A percentile compares a stretch with the other conserved stretches of the same genome.
These are phyloP conservation scores for Termitomyces sp. DNA, from an alignment of 768 basidiomycete genomes.

Conservation along the genomic window DNA sequence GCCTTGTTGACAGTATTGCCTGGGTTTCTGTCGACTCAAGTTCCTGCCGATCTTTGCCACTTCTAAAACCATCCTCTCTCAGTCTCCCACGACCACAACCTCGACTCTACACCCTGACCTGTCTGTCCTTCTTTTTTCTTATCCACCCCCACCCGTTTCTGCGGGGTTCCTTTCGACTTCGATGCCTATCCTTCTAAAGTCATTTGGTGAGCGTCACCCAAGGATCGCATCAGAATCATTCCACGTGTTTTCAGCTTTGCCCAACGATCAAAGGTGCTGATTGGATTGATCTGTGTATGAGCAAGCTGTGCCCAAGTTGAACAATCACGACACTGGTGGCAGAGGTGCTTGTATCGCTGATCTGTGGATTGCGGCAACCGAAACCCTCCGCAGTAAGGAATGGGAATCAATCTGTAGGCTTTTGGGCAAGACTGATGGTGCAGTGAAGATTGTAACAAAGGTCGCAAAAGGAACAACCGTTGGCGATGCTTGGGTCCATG, in stretches of 20 bases:
- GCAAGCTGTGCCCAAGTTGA: slow-evolving; percentile 65
- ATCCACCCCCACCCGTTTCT: slow-evolving; percentile 60
- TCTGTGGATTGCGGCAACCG: slow-evolving; percentile 82
- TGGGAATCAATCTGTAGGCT: slow-evolving; percentile 77
- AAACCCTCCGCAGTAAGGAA: slow-evolving; percentile 63
- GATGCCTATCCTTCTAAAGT: slow-evolving; percentile 69
- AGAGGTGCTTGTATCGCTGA: slow-evolving; percentile 88
- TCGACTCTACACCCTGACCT: slow-evolving; percentile 76
- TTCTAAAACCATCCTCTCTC: slow-evolving; percentile 58
- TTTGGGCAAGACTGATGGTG: slow-evolving; percentile 65
- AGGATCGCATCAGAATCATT: slow-evolving; percentile 87
- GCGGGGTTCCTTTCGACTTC: slow-evolving; percentile 56
- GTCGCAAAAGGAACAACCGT: slow-evolving; percentile 77
- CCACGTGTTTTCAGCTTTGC: slow-evolving; percentile 77
- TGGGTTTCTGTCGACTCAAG: slow-evolving; percentile 75
- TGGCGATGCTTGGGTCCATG: slow-evolving; percentile 75
- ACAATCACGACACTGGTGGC: slow-evolving; percentile 83
- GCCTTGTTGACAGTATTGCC: slow-evolving; percentile 75
- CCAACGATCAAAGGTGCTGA: slow-evolving; percentile 60
- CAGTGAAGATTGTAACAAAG: slow-evolving; percentile 78
- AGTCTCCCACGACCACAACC: slow-evolving; percentile 67
- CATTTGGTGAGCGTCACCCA: slow-evolving; percentile 79
- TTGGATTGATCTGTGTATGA: slow-evolving; percentile 74
- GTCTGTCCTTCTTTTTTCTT: slow-evolving; percentile 86
- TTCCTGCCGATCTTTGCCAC: slow-evolving; percentile 57